Evolutionary conservation across 2,329 filamentous ascomycete genomes (phyloP).

Genomic region (Aspergillus latus): DNA sequence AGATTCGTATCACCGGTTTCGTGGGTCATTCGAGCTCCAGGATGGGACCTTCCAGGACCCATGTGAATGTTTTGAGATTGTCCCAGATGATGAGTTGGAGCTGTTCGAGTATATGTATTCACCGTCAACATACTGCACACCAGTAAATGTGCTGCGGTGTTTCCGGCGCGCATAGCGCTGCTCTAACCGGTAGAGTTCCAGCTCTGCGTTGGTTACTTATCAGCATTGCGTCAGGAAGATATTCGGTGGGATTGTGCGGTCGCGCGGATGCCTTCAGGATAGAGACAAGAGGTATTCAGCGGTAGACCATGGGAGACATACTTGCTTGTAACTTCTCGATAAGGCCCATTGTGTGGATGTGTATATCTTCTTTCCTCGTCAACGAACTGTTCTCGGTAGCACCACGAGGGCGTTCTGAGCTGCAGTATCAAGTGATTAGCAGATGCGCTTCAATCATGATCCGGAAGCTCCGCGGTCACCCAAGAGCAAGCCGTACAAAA

Average conservation of each 20-base stretch:
- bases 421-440: neutral
- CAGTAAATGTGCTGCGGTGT: slow-evolving; percentile 84
- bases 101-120: slow-evolving; percentile 76
- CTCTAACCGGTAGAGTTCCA: slow-evolving; percentile 93
- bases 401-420: neutral
- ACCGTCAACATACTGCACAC: slow-evolving; percentile 89
- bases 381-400: neutral
- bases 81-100: slow-evolving; percentile 36
- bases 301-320: slow-evolving; percentile 33
- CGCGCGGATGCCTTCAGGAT: neutral
- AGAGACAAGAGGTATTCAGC: neutral
- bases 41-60: slow-evolving; percentile 35
- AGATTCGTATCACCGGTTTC: slow-evolving; percentile 25
- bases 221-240: slow-evolving; percentile 2
- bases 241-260: neutral
- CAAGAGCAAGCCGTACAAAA: neutral
- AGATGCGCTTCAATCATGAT: neutral
- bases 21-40: slow-evolving; percentile 31
- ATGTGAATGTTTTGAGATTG: slow-evolving; percentile 42
- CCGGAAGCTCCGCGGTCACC: neutral
- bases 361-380: neutral
- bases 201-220: slow-evolving; percentile 47
- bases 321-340: slow-evolving; percentile 53
- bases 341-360: slow-evolving; percentile 46
- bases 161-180: slow-evolving; percentile 91